Evolutionary conservation across 108 stramenopile genomes (phyloP), one percentile per base, ranked within the genome.

Genomic region (Skeletonema potamos): DNA sequence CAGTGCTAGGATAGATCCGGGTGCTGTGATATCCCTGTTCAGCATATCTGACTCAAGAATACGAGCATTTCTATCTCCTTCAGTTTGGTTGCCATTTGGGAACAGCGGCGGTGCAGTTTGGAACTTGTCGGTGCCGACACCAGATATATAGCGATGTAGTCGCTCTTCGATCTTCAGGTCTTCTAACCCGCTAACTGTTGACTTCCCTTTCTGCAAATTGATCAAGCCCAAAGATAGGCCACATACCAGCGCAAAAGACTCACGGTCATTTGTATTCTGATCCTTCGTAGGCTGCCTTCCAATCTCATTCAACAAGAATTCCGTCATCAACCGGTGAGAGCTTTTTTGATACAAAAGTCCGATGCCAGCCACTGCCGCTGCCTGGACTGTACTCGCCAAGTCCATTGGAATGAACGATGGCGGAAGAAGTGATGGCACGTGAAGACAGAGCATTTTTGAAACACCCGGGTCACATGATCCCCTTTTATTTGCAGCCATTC

Each of bases 401-500:
- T 98, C 98, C 72, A 96, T 93, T 13, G 92, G 82, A 20, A 85
- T 81, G 66, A 96, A 95, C 22, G 90, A 89, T 34, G 92, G 88
- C 8, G 98, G 97, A 9, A 99, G 86, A 43, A 99, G 79, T 24
- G 96, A 93, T 10, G 97, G 99, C 58, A 99, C 90, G 77, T 99
- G 99, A 18, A 99, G 79, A 68, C 97, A 98, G n/a, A 99, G 85
- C 96, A 97, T 98, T 84, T 98, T 97, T 10, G 92, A 93, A 0
- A 96, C 87, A 27, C 89, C 73, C 10, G 91, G 88, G 77, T 96
- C 96, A 57, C 92, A 94, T 11, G 96, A 85, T 58, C 96, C 96
- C 70, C 94, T 73, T 81, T 95, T 96, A 62, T 94, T 92, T 39
- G 95, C 94, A 46, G 98, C 93, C 89, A 98, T 86, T n/a, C 98